Evolutionary conservation across 176 grass and related monocot genomes (phyloP), one percentile per base, ranked within the genome.

Genomic region (Miscanthus lutarioriparius): DNA sequence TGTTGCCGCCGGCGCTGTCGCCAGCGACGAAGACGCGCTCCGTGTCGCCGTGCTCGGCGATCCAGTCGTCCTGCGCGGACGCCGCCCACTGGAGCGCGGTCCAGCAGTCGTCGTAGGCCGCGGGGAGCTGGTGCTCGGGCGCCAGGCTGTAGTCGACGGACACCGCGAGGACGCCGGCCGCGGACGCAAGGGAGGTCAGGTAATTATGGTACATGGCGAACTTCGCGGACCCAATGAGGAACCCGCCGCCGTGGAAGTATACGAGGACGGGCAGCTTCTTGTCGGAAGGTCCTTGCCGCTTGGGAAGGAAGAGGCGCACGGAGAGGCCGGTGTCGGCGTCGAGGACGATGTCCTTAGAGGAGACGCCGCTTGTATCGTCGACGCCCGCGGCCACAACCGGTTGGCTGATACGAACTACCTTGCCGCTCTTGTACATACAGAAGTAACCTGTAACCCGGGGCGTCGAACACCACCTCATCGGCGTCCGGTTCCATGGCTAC

Each of bases 1-100:
- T 92, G 90, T 89, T 97, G 43, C 62, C 95, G 12, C 92, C 90
- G 0, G 95, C 86, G 85, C 92, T 97, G 54, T 87, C 90, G 17
- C 95, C 95, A 0, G 90, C 89, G 7, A 92, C 7, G 45, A 94
- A 97, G 20, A 94, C 20, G 65, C 88, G 74, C 11, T 5, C 5
- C 5, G 65, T 27, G 87, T 97, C 88, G 13, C 84, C 90, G 80
- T 92, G 84, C 53, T 66, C 17, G 4, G 59, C 4, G 48, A 94
- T 39, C 92, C 90, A 97, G 6, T 2, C 63, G 74, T 97, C 92
- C 15, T 28, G 61, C 26, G 76, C 62, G 0, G 85, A 82, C 28
- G 16, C 67, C 23, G 87, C 78, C 95, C 92, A 97, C 9, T 14
- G 83, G 69, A 90, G 66, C 49, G 72, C 85, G 22, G 87, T 38